phyloP scores from a whole-genome alignment of 805 yeast species.

The Kregervanrija fluxuum region DNA sequence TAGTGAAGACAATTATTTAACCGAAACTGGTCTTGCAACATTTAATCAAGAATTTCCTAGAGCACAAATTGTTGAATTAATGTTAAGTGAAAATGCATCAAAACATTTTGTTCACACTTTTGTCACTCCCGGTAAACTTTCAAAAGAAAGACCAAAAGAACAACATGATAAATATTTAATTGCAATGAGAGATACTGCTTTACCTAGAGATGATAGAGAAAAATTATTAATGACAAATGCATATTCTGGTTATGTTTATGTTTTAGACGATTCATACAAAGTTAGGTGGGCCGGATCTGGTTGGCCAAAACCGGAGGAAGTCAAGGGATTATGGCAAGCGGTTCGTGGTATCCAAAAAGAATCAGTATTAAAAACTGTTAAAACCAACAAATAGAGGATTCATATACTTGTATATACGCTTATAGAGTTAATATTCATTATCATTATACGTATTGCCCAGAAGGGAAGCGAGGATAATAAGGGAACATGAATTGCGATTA shows the following conservation, averaged over 20 bases:
- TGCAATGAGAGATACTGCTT: conserved; percentile 46
- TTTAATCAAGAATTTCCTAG: conserved; percentile 39
- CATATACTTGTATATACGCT: too few species aligned
- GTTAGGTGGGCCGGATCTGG: conserved; percentile 95
- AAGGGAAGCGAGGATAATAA: too few species aligned
- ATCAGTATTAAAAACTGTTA: conserved; percentile 10
- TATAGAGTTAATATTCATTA: too few species aligned
- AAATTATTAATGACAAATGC: conserved; percentile 60
- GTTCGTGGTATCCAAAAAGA: conserved; percentile 55
- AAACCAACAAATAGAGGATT: too few species aligned
- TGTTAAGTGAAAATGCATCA: conserved; percentile 64
- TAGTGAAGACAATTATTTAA: conserved; percentile 34
- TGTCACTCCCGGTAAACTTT: conserved; percentile 35
- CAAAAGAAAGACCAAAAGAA: conserved; percentile 17
- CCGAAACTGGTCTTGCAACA: conserved; percentile 32
- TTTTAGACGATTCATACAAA: conserved; percentile 65
- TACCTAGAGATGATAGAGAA: conserved; percentile 51
- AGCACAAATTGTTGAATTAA: conserved; percentile 69
- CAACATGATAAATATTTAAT: conserved; percentile 52
- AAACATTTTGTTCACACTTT: conserved; percentile 59
- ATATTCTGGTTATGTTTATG: conserved; percentile 75
- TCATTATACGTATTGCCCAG: too few species aligned
- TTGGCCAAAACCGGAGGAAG: conserved; percentile 61
- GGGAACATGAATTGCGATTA: too few species aligned
- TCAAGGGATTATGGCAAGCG: conserved; percentile 54